Evolutionary conservation across 306 rosid species (phyloP).

Genomic region (Macrotyloma uniflorum): DNA sequence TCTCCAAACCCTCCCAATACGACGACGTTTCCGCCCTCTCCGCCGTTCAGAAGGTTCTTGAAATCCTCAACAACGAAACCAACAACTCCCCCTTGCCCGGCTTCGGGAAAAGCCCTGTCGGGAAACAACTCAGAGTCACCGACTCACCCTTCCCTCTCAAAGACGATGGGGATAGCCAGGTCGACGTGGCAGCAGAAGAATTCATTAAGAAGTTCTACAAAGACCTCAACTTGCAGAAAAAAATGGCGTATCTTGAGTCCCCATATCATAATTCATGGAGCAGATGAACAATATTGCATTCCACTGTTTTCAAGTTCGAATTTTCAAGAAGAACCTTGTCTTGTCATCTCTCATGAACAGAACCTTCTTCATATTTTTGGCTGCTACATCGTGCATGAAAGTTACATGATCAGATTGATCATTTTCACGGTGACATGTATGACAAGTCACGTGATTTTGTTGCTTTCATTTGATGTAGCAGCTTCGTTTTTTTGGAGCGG

Average conservation of each 20-base stretch:
- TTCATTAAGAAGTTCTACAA: slow-evolving; percentile 76
- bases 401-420: slow-evolving; percentile 22
- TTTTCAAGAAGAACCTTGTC: too few species aligned
- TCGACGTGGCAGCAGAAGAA: slow-evolving; percentile 78
- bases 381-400: slow-evolving; percentile 17
- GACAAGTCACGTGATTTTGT: not conserved
- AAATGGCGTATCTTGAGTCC: slow-evolving; percentile 53
- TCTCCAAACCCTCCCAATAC: slow-evolving; percentile 43
- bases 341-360: not conserved
- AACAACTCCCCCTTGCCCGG: slow-evolving; percentile 52
- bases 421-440: slow-evolving; percentile 1
- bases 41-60: slow-evolving; percentile 68
- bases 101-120: slow-evolving; percentile 78
- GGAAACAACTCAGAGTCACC: slow-evolving; percentile 72
- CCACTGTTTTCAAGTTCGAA: not conserved
- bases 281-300: slow-evolving; percentile 33
- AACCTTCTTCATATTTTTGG: slow-evolving; percentile 4
- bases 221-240: slow-evolving; percentile 60
- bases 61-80: slow-evolving; percentile 49
- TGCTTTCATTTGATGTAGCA: slow-evolving; percentile 13
- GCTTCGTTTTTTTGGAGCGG: not conserved
- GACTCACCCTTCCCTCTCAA: slow-evolving; percentile 85
- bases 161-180: slow-evolving; percentile 63
- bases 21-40: slow-evolving; percentile 57
- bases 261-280: slow-evolving; percentile 43